Evolutionary conservation across 2,329 filamentous ascomycete species (phyloP).

Genomic region (Hymenoscyphus repandus): DNA sequence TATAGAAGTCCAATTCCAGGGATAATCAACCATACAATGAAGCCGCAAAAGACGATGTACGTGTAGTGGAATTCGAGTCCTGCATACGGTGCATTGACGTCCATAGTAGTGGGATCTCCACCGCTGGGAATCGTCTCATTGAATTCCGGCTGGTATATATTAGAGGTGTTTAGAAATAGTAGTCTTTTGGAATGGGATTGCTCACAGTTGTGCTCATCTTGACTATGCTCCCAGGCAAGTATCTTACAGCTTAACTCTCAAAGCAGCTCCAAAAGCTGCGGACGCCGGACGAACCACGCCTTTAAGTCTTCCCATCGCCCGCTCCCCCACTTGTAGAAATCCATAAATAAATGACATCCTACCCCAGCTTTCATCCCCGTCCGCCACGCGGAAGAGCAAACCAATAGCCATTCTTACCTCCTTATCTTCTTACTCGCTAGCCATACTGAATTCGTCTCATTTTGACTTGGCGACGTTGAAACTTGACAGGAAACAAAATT

Average conservation of each 20-base stretch:
- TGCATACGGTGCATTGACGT: conserved; percentile 48
- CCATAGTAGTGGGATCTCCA: conserved; percentile 45
- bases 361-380: too few relatives aligned
- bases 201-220: conserved; percentile 19
- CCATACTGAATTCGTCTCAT: too few relatives aligned
- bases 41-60: conserved; percentile 53
- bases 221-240: not conserved
- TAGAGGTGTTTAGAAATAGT: too few relatives aligned
- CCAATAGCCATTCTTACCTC: too few relatives aligned
- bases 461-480: too few relatives aligned
- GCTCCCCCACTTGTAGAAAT: too few relatives aligned
- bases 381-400: too few relatives aligned
- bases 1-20: conserved; percentile 62
- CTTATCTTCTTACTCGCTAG: too few relatives aligned
- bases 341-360: too few relatives aligned
- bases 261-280: not conserved
- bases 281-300: not conserved
- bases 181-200: too few relatives aligned
- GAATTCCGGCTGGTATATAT: conserved; percentile 20
- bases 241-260: not conserved
- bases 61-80: conserved; percentile 57
- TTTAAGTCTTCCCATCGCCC: not conserved
- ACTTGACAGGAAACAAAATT: too few relatives aligned
- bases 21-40: conserved; percentile 62
- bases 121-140: conserved; percentile 40